Base-by-base conservation (phyloP, 2,329 filamentous ascomycete genomes). In the Hypoxylon sp. region DNA sequence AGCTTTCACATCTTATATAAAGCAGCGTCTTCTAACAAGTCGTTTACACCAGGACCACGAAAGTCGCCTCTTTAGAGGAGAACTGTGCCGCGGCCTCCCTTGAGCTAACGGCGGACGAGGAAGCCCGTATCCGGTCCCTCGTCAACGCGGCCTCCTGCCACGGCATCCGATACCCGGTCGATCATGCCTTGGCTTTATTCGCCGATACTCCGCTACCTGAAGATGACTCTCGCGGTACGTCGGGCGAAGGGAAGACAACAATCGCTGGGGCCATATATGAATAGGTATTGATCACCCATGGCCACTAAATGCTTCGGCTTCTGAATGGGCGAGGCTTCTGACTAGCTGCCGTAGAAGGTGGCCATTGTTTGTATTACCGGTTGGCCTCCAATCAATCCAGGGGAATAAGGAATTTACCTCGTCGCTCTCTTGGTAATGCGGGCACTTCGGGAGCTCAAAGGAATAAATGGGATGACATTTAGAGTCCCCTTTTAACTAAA, bases 101-200 rank as follows among this genome's bases (percentile, higher is more conserved):
- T 7, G 50, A 71, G 58, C 61, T 79, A 12, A 75, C 70, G 12
- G 58, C 63, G 19, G 74, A 74, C 2, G 76, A 79, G 25, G 69
- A 68, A n/a, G 56, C 50, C 7, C 70, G 72, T 52, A 73, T 78
- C 41, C 67, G 76, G 21, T 54, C 62, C 0, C 67, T 76, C n/a
- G 71, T 75, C 14, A 70, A 77, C 51, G 67, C 65, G 23, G 65
- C 65, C 3, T 61, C 61, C 6, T 64, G 65, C 30, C 56, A 43
- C 2, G 69, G 69, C 5, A 57, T 29, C 14, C 66, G 65, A 5
- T 72, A 57, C 16, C 45, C 68, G 2, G 45, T 54, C 0, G 60
- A 64, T 29, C 61, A 66, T 19, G 47, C 46, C 4, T 19, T 70
- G 3, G 57, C 45, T 2, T 23, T 72, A 27, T 71, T 69, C 9